A percentile compares a stretch with the other conserved stretches of the same genome.
phyloP scores from a whole-genome alignment of 2,329 filamentous ascomycete species.

The Colletotrichum sp. region DNA sequence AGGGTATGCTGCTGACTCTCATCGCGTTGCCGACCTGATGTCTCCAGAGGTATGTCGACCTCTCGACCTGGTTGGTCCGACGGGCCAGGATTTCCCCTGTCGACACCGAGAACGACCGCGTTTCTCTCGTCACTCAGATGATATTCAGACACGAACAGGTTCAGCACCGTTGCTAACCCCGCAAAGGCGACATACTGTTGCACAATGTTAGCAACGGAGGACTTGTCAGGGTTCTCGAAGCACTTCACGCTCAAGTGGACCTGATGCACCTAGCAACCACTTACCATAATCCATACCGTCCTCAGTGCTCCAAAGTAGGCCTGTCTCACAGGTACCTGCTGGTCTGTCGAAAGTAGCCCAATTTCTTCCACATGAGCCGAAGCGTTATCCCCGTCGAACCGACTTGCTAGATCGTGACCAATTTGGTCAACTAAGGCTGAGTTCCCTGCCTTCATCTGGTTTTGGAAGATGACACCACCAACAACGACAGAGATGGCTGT shows the following conservation, averaged over 20 bases:
- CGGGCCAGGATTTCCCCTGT: not conserved
- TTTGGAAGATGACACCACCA: slow-evolving; percentile 79
- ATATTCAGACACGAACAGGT: not conserved
- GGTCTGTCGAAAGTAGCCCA: not conserved
- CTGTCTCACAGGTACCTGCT: slow-evolving; percentile 25
- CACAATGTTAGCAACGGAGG: not conserved
- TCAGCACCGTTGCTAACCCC: not conserved
- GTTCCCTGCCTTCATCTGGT: slow-evolving; percentile 60
- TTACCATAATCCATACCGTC: slow-evolving; percentile 33
- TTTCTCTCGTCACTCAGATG: not conserved
- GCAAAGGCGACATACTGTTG: not conserved
- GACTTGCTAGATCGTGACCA: not conserved
- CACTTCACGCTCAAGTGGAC: not conserved
- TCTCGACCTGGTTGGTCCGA: not conserved
- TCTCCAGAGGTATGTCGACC: not conserved
- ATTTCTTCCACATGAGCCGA: not conserved
- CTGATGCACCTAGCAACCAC: not conserved
- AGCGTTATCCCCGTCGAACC: slow-evolving; percentile 24
- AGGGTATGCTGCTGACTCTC: not conserved
- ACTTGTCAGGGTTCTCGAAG: not conserved
- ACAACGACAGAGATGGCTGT: slow-evolving; percentile 73
- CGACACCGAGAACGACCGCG: not conserved
- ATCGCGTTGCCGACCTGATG: not conserved
- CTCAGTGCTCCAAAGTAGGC: slow-evolving; percentile 29
- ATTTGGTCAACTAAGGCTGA: not conserved